phyloP scores from a whole-genome alignment of 129 eudicot species.

The Lactuca saligna region DNA sequence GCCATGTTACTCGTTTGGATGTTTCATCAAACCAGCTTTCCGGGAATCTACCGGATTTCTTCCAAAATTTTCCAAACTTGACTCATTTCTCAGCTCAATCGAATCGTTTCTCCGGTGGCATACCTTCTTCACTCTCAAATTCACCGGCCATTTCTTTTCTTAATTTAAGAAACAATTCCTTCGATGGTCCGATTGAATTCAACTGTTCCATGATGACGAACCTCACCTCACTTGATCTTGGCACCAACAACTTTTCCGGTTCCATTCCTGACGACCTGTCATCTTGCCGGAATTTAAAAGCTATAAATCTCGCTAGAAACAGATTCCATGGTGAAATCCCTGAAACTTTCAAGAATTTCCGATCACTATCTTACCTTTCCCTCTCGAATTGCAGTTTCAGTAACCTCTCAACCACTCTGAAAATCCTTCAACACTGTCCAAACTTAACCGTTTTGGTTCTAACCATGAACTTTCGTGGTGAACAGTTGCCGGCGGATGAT shows the following conservation, averaged over 20 bases:
- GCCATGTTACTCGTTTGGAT: slow-evolving; percentile 38
- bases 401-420: slow-evolving; percentile 47
- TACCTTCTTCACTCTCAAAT: slow-evolving; percentile 49
- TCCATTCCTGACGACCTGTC: slow-evolving; percentile 47
- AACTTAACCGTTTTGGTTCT: slow-evolving; percentile 56
- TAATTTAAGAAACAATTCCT: slow-evolving; percentile 53
- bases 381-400: slow-evolving; percentile 52
- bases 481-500: slow-evolving; percentile 39
- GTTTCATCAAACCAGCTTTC: slow-evolving; percentile 47
- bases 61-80: slow-evolving; percentile 33
- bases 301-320: slow-evolving; percentile 51
- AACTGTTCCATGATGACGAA: slow-evolving; percentile 60
- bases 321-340: slow-evolving; percentile 55
- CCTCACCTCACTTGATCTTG: slow-evolving; percentile 53
- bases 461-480: slow-evolving; percentile 50
- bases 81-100: slow-evolving; percentile 49
- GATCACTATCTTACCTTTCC: slow-evolving; percentile 47
- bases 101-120: slow-evolving; percentile 42
- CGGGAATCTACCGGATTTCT: slow-evolving; percentile 55
- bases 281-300: slow-evolving; percentile 37
- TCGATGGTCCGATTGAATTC: slow-evolving; percentile 37
- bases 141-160: slow-evolving; percentile 35
- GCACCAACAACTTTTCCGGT: slow-evolving; percentile 47
- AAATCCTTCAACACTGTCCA: slow-evolving; percentile 50
- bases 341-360: slow-evolving; percentile 47